A percentile compares a stretch with the other conserved stretches of the same genome.
These are phyloP conservation scores for Escovopsis sp. DNA, from an alignment of 2,329 filamentous ascomycete species.

Conservation along the genomic window DNA sequence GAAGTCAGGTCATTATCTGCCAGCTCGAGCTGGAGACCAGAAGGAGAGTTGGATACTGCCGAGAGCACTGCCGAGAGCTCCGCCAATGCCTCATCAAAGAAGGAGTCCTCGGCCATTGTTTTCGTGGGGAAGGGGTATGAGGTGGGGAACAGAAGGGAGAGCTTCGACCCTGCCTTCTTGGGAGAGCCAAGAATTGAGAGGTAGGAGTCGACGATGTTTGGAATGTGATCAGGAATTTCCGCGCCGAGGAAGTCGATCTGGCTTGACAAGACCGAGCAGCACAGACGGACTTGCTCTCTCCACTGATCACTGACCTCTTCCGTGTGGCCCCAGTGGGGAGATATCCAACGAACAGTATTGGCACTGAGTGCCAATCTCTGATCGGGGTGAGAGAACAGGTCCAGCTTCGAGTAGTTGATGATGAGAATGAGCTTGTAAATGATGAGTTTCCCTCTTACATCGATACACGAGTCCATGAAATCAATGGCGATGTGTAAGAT, in stretches of 20 bases:
- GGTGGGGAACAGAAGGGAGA: slow-evolving; percentile 82
- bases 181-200: slow-evolving; percentile 50
- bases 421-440: slow-evolving; percentile 87
- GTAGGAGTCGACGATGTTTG: slow-evolving; percentile 84
- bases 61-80: slow-evolving; percentile 82
- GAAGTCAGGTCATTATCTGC: slow-evolving; percentile 60
- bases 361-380: slow-evolving; percentile 58
- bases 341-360: slow-evolving; percentile 81
- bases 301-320: slow-evolving; percentile 67
- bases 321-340: slow-evolving; percentile 77
- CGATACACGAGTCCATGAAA: slow-evolving; percentile 80
- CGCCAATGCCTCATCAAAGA: slow-evolving; percentile 73
- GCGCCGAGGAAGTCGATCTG: slow-evolving; percentile 65
- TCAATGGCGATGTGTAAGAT: slow-evolving; percentile 83
- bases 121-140: slow-evolving; percentile 78
- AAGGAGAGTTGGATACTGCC: slow-evolving; percentile 57
- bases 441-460: slow-evolving; percentile 79
- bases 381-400: slow-evolving; percentile 66
- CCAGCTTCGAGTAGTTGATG: slow-evolving; percentile 73
- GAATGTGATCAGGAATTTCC: slow-evolving; percentile 77
- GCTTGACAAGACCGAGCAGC: slow-evolving; percentile 81
- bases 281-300: slow-evolving; percentile 82
- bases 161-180: slow-evolving; percentile 40
- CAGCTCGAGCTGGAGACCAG: slow-evolving; percentile 59
- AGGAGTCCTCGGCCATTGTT: slow-evolving; percentile 40